Conservation (phyloP, 2,329 filamentous ascomycete species). For the Blastomyces gilchristii region DNA sequence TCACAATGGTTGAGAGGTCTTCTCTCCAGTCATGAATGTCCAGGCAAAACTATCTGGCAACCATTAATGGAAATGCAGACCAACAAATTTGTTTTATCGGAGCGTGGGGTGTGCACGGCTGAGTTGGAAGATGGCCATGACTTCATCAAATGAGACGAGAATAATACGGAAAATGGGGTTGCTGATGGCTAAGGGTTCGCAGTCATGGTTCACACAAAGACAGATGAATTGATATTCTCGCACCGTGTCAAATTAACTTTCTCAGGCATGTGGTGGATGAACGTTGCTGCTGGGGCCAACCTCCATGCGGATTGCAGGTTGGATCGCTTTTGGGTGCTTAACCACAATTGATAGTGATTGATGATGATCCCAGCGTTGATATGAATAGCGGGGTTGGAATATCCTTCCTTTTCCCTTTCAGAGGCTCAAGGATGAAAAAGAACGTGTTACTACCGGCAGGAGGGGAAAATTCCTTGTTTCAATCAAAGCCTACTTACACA, state of each 20-base stretch:
- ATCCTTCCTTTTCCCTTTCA: not conserved
- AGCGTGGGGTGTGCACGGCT: not conserved
- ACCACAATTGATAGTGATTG: not conserved
- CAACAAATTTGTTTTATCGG: not conserved
- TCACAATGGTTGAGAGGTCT: not conserved
- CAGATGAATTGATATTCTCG: not conserved
- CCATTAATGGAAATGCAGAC: not conserved
- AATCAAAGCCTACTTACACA: not conserved
- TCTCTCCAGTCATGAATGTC: not conserved
- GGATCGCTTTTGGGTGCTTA: not conserved
- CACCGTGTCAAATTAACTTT: not conserved
- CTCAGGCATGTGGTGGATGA: not conserved
- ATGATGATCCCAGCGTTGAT: not conserved
- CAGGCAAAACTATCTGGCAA: not conserved
- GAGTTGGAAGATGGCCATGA: not conserved
- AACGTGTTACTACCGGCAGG: no score
- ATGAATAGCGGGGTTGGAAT: not conserved
- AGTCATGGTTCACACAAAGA: not conserved
- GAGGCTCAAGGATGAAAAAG: not conserved
- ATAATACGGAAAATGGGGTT: not conserved
- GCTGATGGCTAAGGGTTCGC: not conserved
- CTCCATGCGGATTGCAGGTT: not conserved
- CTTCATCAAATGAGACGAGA: not conserved
- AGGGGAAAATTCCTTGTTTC: no score
- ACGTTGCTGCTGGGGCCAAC: conserved; percentile 1